A percentile compares a stretch with the other conserved stretches of the same genome.
These are phyloP conservation scores for Colletotrichum kahawae DNA, from an alignment of 2,329 filamentous ascomycete genomes.

Conservation along the genomic window DNA sequence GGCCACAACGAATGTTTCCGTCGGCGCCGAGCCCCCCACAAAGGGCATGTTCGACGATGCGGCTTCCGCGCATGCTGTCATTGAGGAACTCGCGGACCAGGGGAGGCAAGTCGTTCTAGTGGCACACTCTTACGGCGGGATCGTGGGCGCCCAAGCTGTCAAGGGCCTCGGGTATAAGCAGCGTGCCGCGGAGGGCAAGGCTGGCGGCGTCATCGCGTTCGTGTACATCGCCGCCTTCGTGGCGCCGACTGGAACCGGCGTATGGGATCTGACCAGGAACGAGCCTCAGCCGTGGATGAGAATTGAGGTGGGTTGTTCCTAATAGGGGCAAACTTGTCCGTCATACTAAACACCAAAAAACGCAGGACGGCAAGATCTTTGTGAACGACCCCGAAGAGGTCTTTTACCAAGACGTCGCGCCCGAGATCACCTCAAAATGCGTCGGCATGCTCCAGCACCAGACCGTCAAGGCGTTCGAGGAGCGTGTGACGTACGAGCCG, in stretches of 20 bases:
- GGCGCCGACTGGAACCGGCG: conserved; percentile 26
- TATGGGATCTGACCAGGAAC: conserved; percentile 24
- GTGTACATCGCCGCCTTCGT: conserved; percentile 40
- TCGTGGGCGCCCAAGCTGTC: conserved; percentile 41
- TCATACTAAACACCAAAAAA: neutral
- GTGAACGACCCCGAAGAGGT: neutral
- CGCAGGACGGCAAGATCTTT: neutral
- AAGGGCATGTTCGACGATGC: conserved; percentile 36
- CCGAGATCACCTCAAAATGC: neutral
- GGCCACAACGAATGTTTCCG: conserved; percentile 33
- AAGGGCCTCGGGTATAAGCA: conserved; percentile 36
- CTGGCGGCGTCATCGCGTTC: conserved; percentile 40
- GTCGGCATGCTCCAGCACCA: conserved; percentile 3
- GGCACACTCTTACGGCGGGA: conserved; percentile 48
- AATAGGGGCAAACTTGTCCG: neutral
- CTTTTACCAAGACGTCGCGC: conserved; percentile 28
- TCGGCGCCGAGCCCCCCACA: conserved; percentile 32
- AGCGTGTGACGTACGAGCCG: conserved; percentile 26
- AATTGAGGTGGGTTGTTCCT: conserved; percentile 19
- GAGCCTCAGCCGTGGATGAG: conserved; percentile 28
- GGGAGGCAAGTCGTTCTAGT: conserved; percentile 46
- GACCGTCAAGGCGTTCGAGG: conserved; percentile 20
- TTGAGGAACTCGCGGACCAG: conserved; percentile 32
- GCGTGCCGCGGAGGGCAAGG: conserved; percentile 31
- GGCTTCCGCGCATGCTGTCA: conserved; percentile 26